Evolutionary conservation across 441 rosid species (phyloP), one percentile per base, ranked within the genome.

Genomic region (Rhodomyrtus psidioides): DNA sequence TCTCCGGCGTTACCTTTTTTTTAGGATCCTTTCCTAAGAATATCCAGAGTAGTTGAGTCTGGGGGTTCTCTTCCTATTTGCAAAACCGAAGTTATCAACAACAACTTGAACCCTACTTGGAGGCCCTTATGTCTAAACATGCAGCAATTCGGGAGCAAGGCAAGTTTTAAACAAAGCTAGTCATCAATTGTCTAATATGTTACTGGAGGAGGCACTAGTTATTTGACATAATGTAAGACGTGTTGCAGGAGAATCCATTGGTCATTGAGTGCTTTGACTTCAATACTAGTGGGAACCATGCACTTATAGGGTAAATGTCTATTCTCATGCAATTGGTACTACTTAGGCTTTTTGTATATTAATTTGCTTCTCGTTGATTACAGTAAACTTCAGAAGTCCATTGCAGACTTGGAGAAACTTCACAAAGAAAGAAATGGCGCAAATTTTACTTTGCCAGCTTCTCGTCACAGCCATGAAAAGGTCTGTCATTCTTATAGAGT

Each of bases 91-190:
- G 98, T 93, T 46, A 89, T 94, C 75, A 88, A 93, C 87, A 89
- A 95, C 89, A 89, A 96, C 87, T 87, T 94, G 27, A 94, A 94
- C 89, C 98, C 99, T 55, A 54, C 84, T 84, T 96, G 98, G 97
- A 94, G 85, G 85, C 93, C 94, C 27, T 81, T 94, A 54, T 86
- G 88, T 89, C 89, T 96, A 82, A 94, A 90, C 85, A 93, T 90
- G 96, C 97, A 93, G 86, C 97, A 96, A 87, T 93, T 92, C 84
- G 97, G 91, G 90, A 94, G 93, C 95, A 95, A 93, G 94, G 99
- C 88, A 93, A 92, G 94, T 84, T 87, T 83, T 55, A 26, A 82
- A 54, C 28, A 28, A 24, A 85, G 53, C 82, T 21, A 42, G 83
- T 49, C 65, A 59, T 84, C 27, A n/a, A 34, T 34, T 75, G 51